A percentile compares a stretch with the other conserved stretches of the same genome.
These are phyloP conservation scores for Phaeophleospora eucalypticola DNA, from an alignment of 2,329 filamentous ascomycete species.

Conservation along the genomic window DNA sequence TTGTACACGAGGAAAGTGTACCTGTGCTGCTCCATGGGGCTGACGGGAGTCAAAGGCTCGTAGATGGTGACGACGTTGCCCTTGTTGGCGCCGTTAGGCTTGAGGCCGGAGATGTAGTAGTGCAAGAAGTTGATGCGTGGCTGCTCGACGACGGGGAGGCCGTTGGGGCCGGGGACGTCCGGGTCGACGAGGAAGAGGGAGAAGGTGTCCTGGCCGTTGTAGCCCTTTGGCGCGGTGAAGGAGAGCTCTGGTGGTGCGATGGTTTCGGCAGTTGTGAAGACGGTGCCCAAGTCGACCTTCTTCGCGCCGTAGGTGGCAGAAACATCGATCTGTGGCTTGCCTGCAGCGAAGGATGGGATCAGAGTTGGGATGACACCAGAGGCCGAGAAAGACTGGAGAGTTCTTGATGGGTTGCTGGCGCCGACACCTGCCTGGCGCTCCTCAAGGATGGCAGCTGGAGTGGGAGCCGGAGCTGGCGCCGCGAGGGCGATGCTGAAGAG, in stretches of 20 bases:
- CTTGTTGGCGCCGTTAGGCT: background rate
- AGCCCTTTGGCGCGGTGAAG: slow-evolving; percentile 5
- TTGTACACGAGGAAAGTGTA: slow-evolving; percentile 11
- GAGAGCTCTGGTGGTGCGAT: slow-evolving; percentile 4
- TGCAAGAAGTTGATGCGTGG: slow-evolving; percentile 14
- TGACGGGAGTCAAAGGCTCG: slow-evolving; percentile 6
- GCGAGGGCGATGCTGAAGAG: too few relatives aligned
- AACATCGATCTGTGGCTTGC: slow-evolving; percentile 4
- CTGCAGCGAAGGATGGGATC: slow-evolving; percentile 11
- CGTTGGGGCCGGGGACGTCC: slow-evolving; percentile 13
- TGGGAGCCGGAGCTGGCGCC: too few relatives aligned
- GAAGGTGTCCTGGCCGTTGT: slow-evolving; percentile 4
- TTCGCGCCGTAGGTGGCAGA: slow-evolving; percentile 2
- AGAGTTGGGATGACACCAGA: slow-evolving; percentile 12
- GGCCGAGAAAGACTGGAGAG: slow-evolving; percentile 7
- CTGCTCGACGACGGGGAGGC: slow-evolving; percentile 6
- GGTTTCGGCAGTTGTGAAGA: slow-evolving; percentile 4
- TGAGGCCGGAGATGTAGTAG: slow-evolving; percentile 7
- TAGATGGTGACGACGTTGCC: slow-evolving; percentile 8
- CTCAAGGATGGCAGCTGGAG: slow-evolving; percentile 6
- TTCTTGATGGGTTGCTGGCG: slow-evolving; percentile 1
- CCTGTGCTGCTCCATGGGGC: slow-evolving; percentile 9
- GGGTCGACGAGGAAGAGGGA: slow-evolving; percentile 14
- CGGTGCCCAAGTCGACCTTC: slow-evolving; percentile 10
- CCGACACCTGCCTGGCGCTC: slow-evolving; percentile 12